Evolutionary conservation across 805 yeast genomes (phyloP), one percentile per base, ranked within the genome.

Genomic region (Wickerhamomyces sydowiorum): DNA sequence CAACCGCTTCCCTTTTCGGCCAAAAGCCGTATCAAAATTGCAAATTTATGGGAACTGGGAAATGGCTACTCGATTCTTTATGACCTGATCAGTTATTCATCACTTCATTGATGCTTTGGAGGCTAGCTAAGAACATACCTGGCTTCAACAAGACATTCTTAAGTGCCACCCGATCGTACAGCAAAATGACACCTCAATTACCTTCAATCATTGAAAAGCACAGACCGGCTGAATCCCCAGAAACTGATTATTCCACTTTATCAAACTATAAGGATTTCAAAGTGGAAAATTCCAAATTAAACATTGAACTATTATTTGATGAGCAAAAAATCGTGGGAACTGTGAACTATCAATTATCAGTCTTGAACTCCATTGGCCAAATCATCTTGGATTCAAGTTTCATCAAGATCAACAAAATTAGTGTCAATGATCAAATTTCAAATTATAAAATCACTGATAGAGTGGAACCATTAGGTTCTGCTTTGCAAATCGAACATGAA

Each of bases 191-290:
- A 10, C 14, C 35, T 14, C 5, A 19, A 37, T 39, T 62, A 14
- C 64, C 70, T 20, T 48, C 58, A 2, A 48, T 59, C 24, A 37
- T 65, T 5, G 53, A 55, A 34, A 38, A 41, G 7, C 52, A 51
- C 37, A 60, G 69, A 52, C 71, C 70, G 4, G 17, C 36, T 10
- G 36, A 42, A 7, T 48, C 60, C 4, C 70, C 87, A 4, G 86
- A 80, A 51, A 43, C 57, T 10, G 96, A 89, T 60, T 83, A 84
- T 20, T 83, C 95, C 2, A 86, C 96, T 3, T 67, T 80, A 37
- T 87, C 96, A 33, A 85, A 82, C 59, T 89, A 86, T 60, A 49
- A 52, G 15, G 49, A 63, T 23, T 82, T 86, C 54, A 51, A 60
- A 3, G 72, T 86, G 20, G 51, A 60, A 4, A 62, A 74, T 44